phyloP scores from a whole-genome alignment of 768 basidiomycete species.

The Peribolospora kevripleyi region DNA sequence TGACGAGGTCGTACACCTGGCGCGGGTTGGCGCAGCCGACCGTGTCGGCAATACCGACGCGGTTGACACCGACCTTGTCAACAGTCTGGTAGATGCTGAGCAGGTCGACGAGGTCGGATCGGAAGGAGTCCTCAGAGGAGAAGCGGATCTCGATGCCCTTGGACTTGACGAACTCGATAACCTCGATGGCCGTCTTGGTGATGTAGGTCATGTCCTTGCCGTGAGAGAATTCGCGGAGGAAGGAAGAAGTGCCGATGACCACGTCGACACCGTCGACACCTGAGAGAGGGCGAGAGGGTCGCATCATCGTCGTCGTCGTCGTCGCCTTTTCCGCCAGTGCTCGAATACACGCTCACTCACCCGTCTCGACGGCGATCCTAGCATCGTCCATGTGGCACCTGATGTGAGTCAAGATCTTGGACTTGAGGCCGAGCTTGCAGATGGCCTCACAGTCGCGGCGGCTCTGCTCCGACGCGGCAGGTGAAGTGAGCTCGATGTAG shows the following conservation, averaged over 20 bases:
- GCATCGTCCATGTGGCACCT: conserved; percentile 99
- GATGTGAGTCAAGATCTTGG: conserved; percentile 95
- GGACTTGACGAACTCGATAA: conserved; percentile 97
- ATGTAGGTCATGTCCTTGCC: conserved; percentile 99
- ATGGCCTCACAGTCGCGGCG: conserved; percentile 85
- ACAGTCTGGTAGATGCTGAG: conserved; percentile 97
- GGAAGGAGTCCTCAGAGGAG: conserved; percentile 98
- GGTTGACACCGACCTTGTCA: conserved; percentile 96
- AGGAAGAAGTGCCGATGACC: conserved; percentile 95
- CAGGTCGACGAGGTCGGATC: conserved; percentile 94
- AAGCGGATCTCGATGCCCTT: conserved; percentile 99
- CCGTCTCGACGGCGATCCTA: conserved; percentile 90
- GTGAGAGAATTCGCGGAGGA: conserved; percentile 97
- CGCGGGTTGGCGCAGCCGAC: conserved; percentile 97
- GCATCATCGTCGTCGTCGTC: not conserved
- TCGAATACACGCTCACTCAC: conserved; percentile 22
- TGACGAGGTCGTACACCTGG: conserved; percentile 93
- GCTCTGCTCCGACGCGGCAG: conserved; percentile 89
- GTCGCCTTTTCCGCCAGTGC: not conserved
- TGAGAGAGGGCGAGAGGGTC: conserved; percentile 15
- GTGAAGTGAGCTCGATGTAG: conserved; percentile 97
- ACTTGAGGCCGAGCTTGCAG: conserved; percentile 90
- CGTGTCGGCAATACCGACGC: conserved; percentile 96
- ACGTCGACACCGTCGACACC: conserved; percentile 98
- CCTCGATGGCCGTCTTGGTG: conserved; percentile 94